These are phyloP conservation scores for Russula dissimulans DNA, from an alignment of 768 basidiomycete genomes.

Conservation along the genomic window DNA sequence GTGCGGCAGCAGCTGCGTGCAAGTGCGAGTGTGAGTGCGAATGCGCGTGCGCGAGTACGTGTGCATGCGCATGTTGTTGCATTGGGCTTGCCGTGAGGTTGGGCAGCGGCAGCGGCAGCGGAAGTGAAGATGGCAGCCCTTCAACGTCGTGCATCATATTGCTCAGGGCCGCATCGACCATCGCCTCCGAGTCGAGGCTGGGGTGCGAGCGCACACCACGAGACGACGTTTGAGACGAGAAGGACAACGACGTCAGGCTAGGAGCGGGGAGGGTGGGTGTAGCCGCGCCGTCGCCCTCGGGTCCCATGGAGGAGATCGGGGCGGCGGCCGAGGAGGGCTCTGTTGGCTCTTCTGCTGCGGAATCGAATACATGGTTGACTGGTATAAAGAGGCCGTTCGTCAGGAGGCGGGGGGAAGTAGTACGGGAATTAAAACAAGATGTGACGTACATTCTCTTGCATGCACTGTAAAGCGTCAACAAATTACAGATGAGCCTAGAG, in stretches of 20 bases:
- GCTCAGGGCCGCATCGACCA: constrained; percentile 12
- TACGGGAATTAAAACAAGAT: not conserved
- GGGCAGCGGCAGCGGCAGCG: not conserved
- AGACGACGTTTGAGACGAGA: not conserved
- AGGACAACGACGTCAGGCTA: not conserved
- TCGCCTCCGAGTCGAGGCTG: constrained; percentile 10
- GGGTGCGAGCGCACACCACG: constrained; percentile 4
- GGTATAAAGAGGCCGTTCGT: not conserved
- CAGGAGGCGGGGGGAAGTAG: not conserved
- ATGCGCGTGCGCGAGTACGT: not conserved
- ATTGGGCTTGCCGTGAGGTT: constrained; percentile 14
- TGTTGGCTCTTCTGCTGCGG: not conserved
- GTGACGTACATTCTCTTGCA: constrained; percentile 61
- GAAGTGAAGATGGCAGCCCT: not conserved
- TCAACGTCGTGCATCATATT: constrained; percentile 5
- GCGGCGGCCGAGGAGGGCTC: not conserved
- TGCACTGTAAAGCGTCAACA: constrained; percentile 39
- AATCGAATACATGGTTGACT: constrained; percentile 30
- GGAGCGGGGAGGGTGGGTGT: not conserved
- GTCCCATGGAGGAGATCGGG: not conserved
- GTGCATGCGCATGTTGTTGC: not conserved
- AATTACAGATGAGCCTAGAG: not conserved
- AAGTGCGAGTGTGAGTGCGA: not conserved
- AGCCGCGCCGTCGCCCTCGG: not conserved
- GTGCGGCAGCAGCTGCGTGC: not conserved